These are phyloP conservation scores for Fusarium euwallaceae DNA, from an alignment of 2,329 filamentous ascomycete genomes.

Conservation along the genomic window DNA sequence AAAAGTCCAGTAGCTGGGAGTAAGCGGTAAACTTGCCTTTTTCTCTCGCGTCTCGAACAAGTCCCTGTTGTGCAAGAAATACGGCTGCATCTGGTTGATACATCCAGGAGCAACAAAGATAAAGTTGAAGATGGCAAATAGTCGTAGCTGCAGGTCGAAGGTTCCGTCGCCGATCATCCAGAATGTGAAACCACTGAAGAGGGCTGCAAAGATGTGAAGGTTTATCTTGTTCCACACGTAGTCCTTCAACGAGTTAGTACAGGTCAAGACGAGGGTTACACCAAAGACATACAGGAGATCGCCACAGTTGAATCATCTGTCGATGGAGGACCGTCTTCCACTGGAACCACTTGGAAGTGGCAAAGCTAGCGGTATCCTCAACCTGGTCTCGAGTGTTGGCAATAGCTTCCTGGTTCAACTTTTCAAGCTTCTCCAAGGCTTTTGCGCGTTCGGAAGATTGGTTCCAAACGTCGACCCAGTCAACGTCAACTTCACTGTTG, in stretches of 20 bases:
- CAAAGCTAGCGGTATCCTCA: constrained; percentile 56
- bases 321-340: constrained; percentile 51
- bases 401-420: constrained; percentile 69
- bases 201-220: constrained; percentile 58
- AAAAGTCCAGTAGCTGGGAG: too few relatives aligned
- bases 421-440: constrained; percentile 59
- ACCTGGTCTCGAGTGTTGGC: neutral
- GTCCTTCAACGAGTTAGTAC: constrained; percentile 23
- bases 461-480: constrained; percentile 69
- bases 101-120: constrained; percentile 63
- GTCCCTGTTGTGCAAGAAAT: constrained; percentile 61
- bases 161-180: constrained; percentile 60
- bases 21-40: constrained; percentile 43
- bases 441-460: constrained; percentile 67
- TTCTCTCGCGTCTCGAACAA: constrained; percentile 64
- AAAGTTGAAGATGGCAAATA: constrained; percentile 66
- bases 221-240: constrained; percentile 47
- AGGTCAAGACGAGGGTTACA: too few relatives aligned
- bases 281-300: constrained; percentile 32
- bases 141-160: constrained; percentile 55
- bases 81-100: constrained; percentile 56
- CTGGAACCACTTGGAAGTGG: constrained; percentile 55
- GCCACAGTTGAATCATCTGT: constrained; percentile 42
- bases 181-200: constrained; percentile 64
- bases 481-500: constrained; percentile 57